These are phyloP conservation scores for Penicillium fuscoglaucum DNA, from an alignment of 2,329 filamentous ascomycete species.

Conservation along the genomic window DNA sequence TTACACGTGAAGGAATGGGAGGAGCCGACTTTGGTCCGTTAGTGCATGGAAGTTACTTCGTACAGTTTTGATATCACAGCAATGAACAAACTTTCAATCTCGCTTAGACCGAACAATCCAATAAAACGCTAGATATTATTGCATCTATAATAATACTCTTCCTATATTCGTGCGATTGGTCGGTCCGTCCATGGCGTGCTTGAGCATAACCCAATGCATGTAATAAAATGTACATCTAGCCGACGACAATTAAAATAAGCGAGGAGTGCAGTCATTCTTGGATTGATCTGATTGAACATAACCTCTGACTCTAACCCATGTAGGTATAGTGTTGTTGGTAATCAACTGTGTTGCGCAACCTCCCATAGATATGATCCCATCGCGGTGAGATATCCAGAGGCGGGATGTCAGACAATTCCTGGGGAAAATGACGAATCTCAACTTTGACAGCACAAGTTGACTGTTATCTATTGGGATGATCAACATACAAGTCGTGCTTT, in stretches of 20 bases:
- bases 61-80: not conserved
- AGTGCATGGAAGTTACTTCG: not conserved
- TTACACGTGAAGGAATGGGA: not conserved
- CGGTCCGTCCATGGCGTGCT: not conserved
- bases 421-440: conserved; percentile 10
- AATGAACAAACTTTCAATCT: not conserved
- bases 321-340: not conserved
- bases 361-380: conserved; percentile 4
- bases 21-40: not conserved
- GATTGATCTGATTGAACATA: not conserved
- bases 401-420: conserved; percentile 17
- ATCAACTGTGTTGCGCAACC: conserved; percentile 12
- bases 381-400: not conserved
- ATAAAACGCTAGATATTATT: not conserved
- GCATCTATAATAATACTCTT: not conserved
- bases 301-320: not conserved
- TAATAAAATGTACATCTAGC: not conserved
- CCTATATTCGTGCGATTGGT: not conserved
- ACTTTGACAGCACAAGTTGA: not conserved
- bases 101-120: not conserved
- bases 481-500: conserved; percentile 8
- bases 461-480: not conserved
- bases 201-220: not conserved
- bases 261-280: no score
- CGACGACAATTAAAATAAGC: not conserved